Percentiles rank a stretch among this genome's conserved stretches.
Conservation (phyloP, 2,329 filamentous ascomycete species). For the Cyclaneusma minus region DNA sequence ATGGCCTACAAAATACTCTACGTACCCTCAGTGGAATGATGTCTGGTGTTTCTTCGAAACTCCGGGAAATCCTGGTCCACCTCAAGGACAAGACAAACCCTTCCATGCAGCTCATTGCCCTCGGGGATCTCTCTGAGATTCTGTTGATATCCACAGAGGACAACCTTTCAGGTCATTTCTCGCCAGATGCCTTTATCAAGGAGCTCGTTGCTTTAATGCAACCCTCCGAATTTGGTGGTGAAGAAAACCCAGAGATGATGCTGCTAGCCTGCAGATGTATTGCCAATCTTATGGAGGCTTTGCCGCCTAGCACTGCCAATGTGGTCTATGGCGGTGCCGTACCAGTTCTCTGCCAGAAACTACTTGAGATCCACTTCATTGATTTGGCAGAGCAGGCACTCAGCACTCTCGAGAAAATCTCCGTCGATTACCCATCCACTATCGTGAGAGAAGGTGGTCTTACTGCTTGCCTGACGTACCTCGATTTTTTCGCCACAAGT, state of each 20-base stretch:
- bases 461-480: conserved; percentile 86
- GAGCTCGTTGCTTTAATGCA: conserved; percentile 89
- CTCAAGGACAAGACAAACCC: conserved; percentile 73
- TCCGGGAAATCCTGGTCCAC: conserved; percentile 63
- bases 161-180: conserved; percentile 87
- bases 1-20: conserved; percentile 63
- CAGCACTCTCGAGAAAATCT: conserved; percentile 95
- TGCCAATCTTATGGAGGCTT: conserved; percentile 93
- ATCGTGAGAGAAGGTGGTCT: conserved; percentile 93
- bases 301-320: conserved; percentile 83
- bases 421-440: conserved; percentile 82
- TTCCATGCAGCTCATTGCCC: conserved; percentile 75
- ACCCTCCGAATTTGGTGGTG: conserved; percentile 62
- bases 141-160: conserved; percentile 92
- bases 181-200: conserved; percentile 87
- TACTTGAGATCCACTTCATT: conserved; percentile 92
- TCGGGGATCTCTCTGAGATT: conserved; percentile 88
- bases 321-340: conserved; percentile 97
- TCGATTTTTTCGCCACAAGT: conserved; percentile 95
- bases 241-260: conserved; percentile 95
- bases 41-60: conserved; percentile 63
- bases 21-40: conserved; percentile 85
- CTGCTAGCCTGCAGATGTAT: conserved; percentile 88
- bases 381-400: conserved; percentile 93
- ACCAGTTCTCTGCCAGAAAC: conserved; percentile 83